Evolutionary conservation across 2,329 filamentous ascomycete species (phyloP).

Genomic region (Nigrospora osmanthi): DNA sequence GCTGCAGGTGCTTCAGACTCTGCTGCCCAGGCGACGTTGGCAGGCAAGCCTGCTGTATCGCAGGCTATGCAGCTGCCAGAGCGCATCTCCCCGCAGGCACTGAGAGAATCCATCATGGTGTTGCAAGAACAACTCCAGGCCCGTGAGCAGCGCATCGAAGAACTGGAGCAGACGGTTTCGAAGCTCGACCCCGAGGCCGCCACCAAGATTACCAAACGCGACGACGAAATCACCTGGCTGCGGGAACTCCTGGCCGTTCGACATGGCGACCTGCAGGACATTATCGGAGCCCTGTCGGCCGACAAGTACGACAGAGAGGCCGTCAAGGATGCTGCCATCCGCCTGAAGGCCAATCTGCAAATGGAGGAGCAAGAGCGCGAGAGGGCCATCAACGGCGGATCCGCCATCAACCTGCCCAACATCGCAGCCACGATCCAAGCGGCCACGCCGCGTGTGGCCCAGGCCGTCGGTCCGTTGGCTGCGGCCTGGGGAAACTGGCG

Average conservation of each 20-base stretch:
- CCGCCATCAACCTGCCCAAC: slow-evolving; percentile 61
- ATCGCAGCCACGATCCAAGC: slow-evolving; percentile 71
- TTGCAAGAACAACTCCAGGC: slow-evolving; percentile 95
- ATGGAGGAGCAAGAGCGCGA: slow-evolving; percentile 98
- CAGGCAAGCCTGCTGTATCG: slow-evolving; percentile 27
- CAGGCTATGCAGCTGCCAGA: slow-evolving; percentile 54
- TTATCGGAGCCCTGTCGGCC: slow-evolving; percentile 70
- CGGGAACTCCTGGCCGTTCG: slow-evolving; percentile 88
- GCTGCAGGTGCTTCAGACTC: slow-evolving; percentile 29
- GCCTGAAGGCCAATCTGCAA: slow-evolving; percentile 86
- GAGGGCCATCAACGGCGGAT: slow-evolving; percentile 65
- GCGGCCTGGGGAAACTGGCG: slow-evolving; percentile 98
- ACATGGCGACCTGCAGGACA: slow-evolving; percentile 85
- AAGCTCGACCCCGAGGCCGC: slow-evolving; percentile 70
- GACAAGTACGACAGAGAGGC: slow-evolving; percentile 69
- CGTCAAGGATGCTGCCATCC: slow-evolving; percentile 85
- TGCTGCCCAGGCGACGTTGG: slow-evolving; percentile 35
- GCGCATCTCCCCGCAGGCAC: slow-evolving; percentile 87
- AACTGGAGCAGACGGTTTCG: slow-evolving; percentile 65
- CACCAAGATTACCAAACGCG: slow-evolving; percentile 78
- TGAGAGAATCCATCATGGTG: slow-evolving; percentile 93
- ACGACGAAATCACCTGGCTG: slow-evolving; percentile 91
- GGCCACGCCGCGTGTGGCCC: slow-evolving; percentile 73
- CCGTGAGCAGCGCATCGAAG: slow-evolving; percentile 83
- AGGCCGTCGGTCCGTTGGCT: slow-evolving; percentile 68